These are phyloP conservation scores for Atkinsonella hypoxylon DNA, from an alignment of 2,329 filamentous ascomycete species.

Conservation along the genomic window DNA sequence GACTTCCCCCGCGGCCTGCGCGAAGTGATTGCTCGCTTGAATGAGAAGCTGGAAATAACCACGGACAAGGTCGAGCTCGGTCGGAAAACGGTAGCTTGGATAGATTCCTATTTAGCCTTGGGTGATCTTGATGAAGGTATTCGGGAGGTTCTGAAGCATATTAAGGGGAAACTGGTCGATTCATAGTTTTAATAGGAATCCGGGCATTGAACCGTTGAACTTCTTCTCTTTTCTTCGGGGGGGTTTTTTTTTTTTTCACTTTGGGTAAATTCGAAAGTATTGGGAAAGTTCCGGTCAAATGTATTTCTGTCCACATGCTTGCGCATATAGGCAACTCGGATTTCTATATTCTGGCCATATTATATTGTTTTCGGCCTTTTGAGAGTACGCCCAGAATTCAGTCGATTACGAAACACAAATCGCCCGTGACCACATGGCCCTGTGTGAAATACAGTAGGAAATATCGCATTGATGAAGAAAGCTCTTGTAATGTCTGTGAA, in stretches of 20 bases:
- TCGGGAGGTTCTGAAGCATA: conserved; percentile 41
- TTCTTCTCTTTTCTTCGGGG: not conserved
- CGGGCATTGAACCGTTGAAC: not conserved
- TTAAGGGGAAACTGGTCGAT: conserved; percentile 22
- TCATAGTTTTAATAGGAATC: not conserved
- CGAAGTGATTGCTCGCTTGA: conserved; percentile 51
- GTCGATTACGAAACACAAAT: too few species aligned
- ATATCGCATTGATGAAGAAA: too few species aligned
- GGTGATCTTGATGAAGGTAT: conserved; percentile 44
- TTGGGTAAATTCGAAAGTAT: too few species aligned
- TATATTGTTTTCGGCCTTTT: too few species aligned
- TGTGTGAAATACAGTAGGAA: too few species aligned
- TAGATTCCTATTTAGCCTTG: conserved; percentile 37
- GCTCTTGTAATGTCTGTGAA: too few species aligned
- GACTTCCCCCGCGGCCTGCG: conserved; percentile 64
- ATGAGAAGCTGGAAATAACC: conserved; percentile 32
- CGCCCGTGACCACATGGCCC: too few species aligned
- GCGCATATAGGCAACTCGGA: too few species aligned
- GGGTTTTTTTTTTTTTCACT: not conserved
- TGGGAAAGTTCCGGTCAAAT: too few species aligned
- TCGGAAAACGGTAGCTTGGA: conserved; percentile 40
- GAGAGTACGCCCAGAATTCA: too few species aligned
- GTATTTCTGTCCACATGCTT: too few species aligned
- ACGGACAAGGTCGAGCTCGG: conserved; percentile 33
- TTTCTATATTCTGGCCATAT: too few species aligned